Base-by-base conservation (phyloP, 306 rosid genomes). In the Lablab purpureus region DNA sequence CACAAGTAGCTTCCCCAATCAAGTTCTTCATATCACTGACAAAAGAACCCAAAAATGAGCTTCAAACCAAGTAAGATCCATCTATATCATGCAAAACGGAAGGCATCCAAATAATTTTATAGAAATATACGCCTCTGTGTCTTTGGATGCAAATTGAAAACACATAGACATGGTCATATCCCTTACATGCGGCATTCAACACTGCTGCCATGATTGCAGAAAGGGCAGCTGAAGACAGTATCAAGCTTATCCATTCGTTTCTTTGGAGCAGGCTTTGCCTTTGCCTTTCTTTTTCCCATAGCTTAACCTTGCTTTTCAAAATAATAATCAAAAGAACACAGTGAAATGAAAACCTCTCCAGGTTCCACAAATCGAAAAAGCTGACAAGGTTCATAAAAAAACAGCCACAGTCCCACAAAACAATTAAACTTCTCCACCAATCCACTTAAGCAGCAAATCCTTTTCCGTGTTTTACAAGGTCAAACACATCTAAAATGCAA, bases 191-290 rank as follows among this genome's bases (percentile, higher is more conserved):
- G 91, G 74, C 98, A 93, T 75, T 95, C 99, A 2, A 95, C 97
- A 25, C 99, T 88, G 80, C 91, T 84, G 22, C 99, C 98, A 63
- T 95, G 99, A 77, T 92, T 90, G 84, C 99, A 95, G 89, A 95
- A 95, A 84, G 99, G 99, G 50, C 99, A 92, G 81, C 98, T 90
- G 78, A 95, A 95, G 50, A 92, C 98, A 34, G 98, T 92, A 77
- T 95, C 99, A 51, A 92, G 99, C 93, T 92, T 95, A 83, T 93
- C 99, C 91, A 86, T 91, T 68, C 99, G 88, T 85, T 95, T 95
- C 92, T 89, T 92, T 10, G 98, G 98, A 60, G 97, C 87, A 2
- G 99, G 97, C 91, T 95, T 95, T 54, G 99, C 86, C 27, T 91
- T 88, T 47, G 98, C 88, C 87, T 95, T 95, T 74, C 99, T 87